These are phyloP conservation scores for Nidularia pulvinata DNA, from an alignment of 768 basidiomycete genomes.

Conservation along the genomic window DNA sequence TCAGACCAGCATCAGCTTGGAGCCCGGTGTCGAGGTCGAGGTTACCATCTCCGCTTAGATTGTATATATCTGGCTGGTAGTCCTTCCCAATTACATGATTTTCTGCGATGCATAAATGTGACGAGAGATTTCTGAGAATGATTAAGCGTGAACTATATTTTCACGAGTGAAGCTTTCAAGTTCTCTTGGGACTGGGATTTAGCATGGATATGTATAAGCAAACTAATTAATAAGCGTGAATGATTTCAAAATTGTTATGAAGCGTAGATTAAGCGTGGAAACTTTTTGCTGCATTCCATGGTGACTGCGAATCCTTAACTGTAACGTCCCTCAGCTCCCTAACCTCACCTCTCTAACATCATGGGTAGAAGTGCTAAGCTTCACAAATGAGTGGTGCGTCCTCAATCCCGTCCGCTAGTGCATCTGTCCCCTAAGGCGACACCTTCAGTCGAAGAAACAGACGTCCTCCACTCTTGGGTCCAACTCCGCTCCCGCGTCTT, in stretches of 20 bases:
- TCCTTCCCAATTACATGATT: not conserved
- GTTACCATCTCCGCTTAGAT: slow-evolving; percentile 87
- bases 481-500: slow-evolving; percentile 7
- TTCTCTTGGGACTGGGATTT: not conserved
- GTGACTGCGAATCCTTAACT: not conserved
- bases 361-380: slow-evolving; percentile 73
- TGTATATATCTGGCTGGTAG: not conserved
- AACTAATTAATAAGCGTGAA: too few species aligned
- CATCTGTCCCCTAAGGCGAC: too few species aligned
- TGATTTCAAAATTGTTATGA: too few species aligned
- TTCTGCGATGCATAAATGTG: not conserved
- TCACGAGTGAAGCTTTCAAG: too few species aligned
- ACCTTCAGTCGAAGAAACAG: slow-evolving; percentile 19
- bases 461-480: slow-evolving; percentile 11
- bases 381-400: slow-evolving; percentile 57
- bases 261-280: too few species aligned
- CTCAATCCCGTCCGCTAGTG: too few species aligned
- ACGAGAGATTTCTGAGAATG: not conserved
- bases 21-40: slow-evolving; percentile 99
- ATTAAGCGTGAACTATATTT: too few species aligned
- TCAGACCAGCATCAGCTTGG: slow-evolving; percentile 97
- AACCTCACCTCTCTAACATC: not conserved
- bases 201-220: not conserved
- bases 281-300: not conserved
- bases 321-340: not conserved